Evolutionary conservation across 2,329 filamentous ascomycete species (phyloP), one percentile per base, ranked within the genome.

Genomic region (Aspergillus fumigatus): DNA sequence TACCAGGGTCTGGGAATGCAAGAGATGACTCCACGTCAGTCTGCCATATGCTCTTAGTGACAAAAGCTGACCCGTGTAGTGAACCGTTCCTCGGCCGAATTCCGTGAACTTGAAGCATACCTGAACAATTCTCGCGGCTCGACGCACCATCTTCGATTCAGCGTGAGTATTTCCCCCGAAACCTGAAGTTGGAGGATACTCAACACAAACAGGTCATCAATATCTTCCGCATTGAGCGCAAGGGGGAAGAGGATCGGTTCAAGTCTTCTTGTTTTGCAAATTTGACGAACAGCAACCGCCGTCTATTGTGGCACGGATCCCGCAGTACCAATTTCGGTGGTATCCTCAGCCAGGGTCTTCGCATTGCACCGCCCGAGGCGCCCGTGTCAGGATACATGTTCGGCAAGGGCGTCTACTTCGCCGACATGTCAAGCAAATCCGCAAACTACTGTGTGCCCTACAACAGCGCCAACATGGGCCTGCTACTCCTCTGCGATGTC

Each of bases 231-330:
- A 88, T 96, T 61, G 85, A 92, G 68, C 86, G 92, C 1, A 70
- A 83, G 17, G 89, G 88, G 45, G 92, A 96, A 73, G 74, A 78
- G 6, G 81, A 85, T 1, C 86, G 89, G 1, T 92, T 93, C 66
- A 73, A 84, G 4, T 74, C 81, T 45, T 84, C 82, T 47, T 53
- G 70, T 7, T 86, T 80, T 58, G 72, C 82, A 23, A 80, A 77
- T 1, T 66, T 81, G 50, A 69, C 79, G 9, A 75, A 80, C n/a
- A 83, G 82, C 50, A 84, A 94, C 68, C 84, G 88, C 25, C 85
- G 89, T 19, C 84, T 96, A 1, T 80, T 96, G 2, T 96, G 92
- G 92, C 92, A 96, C 69, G 91, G 92, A 17, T 92, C 89, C 17
- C 86, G 90, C 35, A 83, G 81, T 32, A 94, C 89, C 52, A 96